Evolutionary conservation across 106 monocot species (phyloP), one percentile per base, ranked within the genome.

Genomic region (Phalaenopsis equestris): DNA sequence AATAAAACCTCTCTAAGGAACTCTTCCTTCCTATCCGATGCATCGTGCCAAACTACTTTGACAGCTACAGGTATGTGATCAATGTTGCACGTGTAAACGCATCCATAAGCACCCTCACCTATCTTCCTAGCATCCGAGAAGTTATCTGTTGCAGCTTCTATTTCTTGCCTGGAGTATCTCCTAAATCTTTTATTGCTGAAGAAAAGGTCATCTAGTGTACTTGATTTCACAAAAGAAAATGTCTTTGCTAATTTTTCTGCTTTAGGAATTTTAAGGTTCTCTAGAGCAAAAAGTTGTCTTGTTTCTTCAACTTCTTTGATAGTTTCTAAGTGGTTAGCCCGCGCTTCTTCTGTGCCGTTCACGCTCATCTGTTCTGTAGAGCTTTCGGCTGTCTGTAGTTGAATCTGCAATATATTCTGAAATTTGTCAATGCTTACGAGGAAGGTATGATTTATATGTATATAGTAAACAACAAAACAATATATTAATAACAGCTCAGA

Each of bases 21-120:
- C 75, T 96, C 91, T n/a, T 90, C 90, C 17, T 75, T 90, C 76
- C 84, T 91, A 82, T 86, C 84, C 67, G 41, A 18, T 73, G 84
- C 82, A 43, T 90, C 94, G 75, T 85, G 86, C 48, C 78, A 65
- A 76, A 97, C 86, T 58, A 91, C 94, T 83, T 97, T 97, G 43
- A 97, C 77, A 72, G 96, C 96, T 37, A 97, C 96, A 30, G 90
- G 84, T n/a, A 84, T 90, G 65, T 97, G 88, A 80, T 94, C 96
- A 81, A 97, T 91, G 76, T 76, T 84, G 80, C 92, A 84, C 78
- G 81, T 94, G 64, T 97, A 97, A 41, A 97, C 94, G 77, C 86
- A 76, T 4, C 96, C 96, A 79, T 86, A 97, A 56, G 94, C 81
- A 72, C 96, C 96, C 70, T 92, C 87, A 5, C 96, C 96, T 78